Conservation (phyloP, 768 basidiomycete genomes). For the Trametes cubensis region DNA sequence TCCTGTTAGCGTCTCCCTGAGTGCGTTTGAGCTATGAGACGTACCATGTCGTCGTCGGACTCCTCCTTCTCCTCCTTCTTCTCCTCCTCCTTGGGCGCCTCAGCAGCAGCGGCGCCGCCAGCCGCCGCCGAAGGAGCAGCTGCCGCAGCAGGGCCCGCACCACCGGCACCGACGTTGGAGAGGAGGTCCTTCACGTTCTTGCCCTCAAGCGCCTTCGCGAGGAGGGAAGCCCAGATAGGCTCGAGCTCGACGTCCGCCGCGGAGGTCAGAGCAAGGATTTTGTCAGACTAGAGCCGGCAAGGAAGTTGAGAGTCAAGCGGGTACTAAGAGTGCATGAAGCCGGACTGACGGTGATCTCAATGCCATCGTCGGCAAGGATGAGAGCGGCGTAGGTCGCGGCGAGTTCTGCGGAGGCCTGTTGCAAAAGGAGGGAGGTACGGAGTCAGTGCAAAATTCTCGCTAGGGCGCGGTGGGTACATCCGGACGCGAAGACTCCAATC, state of each 20-base stretch:
- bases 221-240: constrained; percentile 96
- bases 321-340: not conserved
- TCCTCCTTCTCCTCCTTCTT: constrained; percentile 89
- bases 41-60: constrained; percentile 87
- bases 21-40: constrained; percentile 28
- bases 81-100: constrained; percentile 76
- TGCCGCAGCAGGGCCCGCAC: constrained; percentile 83
- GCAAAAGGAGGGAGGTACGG: not conserved
- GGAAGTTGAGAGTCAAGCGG: constrained; percentile 14
- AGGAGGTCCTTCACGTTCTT: constrained; percentile 97
- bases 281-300: constrained; percentile 68
- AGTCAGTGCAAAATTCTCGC: constrained; percentile 4
- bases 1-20: constrained; percentile 5
- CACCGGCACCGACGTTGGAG: constrained; percentile 85
- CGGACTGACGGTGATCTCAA: constrained; percentile 91
- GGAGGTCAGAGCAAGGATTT: constrained; percentile 80
- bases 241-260: constrained; percentile 89
- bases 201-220: constrained; percentile 97
- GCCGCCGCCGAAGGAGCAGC: constrained; percentile 55
- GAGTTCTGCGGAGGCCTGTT: constrained; percentile 69
- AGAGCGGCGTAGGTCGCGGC: constrained; percentile 96
- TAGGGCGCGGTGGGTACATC: constrained; percentile 13
- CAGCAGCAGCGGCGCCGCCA: constrained; percentile 64
- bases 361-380: constrained; percentile 95
- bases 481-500: constrained; percentile 10